These are phyloP conservation scores for Boletus mariae DNA, from an alignment of 1,284 basidiomycete species.

Conservation along the genomic window DNA sequence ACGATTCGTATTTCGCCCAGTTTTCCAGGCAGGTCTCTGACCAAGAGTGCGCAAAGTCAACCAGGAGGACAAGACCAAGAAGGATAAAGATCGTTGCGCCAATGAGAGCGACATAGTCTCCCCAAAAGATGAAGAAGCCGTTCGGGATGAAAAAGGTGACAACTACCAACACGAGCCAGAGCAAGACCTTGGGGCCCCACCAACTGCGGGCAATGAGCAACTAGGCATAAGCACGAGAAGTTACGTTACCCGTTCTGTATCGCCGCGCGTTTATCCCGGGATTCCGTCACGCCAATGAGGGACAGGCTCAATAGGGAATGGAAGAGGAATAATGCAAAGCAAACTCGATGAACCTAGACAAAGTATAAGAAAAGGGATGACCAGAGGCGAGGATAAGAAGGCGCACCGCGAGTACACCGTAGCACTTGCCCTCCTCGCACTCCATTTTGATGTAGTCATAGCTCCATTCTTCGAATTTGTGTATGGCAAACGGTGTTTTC, in stretches of 20 bases:
- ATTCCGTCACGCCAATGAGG: slow-evolving; percentile 86
- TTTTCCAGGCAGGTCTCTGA: slow-evolving; percentile 95
- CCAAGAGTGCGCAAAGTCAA: slow-evolving; percentile 99
- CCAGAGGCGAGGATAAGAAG: not conserved
- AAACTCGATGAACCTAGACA: slow-evolving; percentile 87
- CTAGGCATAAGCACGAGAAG: not conserved
- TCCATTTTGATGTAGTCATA: slow-evolving; percentile 99
- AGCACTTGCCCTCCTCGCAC: slow-evolving; percentile 89
- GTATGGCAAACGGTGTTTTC: slow-evolving; percentile 85
- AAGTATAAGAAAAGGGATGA: not conserved
- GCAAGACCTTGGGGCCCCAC: slow-evolving; percentile 97
- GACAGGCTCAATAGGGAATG: slow-evolving; percentile 79
- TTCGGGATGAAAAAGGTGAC: slow-evolving; percentile 93
- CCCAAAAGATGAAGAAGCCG: slow-evolving; percentile 94
- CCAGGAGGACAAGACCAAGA: slow-evolving; percentile 92
- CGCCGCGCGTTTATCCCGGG: slow-evolving; percentile 85
- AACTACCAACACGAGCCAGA: slow-evolving; percentile 77
- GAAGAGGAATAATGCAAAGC: slow-evolving; percentile 90
- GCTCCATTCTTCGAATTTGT: slow-evolving; percentile 87
- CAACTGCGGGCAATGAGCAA: slow-evolving; percentile 52
- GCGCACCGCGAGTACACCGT: slow-evolving; percentile 92
- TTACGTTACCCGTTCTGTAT: slow-evolving; percentile 91
- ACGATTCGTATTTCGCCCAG: slow-evolving; percentile 87
- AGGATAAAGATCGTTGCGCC: slow-evolving; percentile 95
- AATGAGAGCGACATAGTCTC: slow-evolving; percentile 88